Base-by-base conservation (phyloP, 306 rosid species). In the Pueraria montana region DNA sequence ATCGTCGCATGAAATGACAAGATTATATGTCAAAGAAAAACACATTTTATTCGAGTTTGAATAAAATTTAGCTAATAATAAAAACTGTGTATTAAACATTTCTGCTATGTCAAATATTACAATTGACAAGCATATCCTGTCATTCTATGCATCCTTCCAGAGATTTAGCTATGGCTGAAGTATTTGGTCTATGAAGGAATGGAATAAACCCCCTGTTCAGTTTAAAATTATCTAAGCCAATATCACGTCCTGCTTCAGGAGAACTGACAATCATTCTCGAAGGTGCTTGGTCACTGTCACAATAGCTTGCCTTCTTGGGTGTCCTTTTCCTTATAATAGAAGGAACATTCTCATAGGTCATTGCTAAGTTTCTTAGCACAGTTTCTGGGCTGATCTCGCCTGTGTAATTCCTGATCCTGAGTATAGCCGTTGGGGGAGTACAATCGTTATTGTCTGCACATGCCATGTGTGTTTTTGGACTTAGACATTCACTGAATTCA, bases 281-380 rank as follows among this genome's bases (percentile, higher is more conserved):
- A 52, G 86, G 49, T 34, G 74, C 48, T 78, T 38, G 78, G 78
- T 49, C 36, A 64, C 52, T 76, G 75, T 65, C 86, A 62, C 45
- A 21, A 21, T 26, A 36, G 58, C 42, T 50, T 64, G 26, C 12
- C 46, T 77, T 87, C 27, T 72, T 70, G 46, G 82, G 20, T 66
- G 83, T 66, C 80, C 88, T 87, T 83, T 86, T 92, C 84, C 92
- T 87, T 65, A 88, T 80, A 62, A 90, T 92, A 27, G 94, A 90
- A 82, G 94, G 94, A 75, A 72, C 79, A 59, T 88, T 87, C 46
- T 82, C 77, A 68, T 87, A 88, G 42, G 82, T 87, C 92, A 84
- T 82, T 74, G 91, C 94, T 40, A 85, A 82, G 78, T 64, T 88
- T 78, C 86, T 86, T 61, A 88, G 80, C 14, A 80, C 78, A 58